Percentiles rank a stretch among this genome's conserved stretches.
Conservation (phyloP, 495 filamentous ascomycete genomes). For the Penicillium coprophilum region DNA sequence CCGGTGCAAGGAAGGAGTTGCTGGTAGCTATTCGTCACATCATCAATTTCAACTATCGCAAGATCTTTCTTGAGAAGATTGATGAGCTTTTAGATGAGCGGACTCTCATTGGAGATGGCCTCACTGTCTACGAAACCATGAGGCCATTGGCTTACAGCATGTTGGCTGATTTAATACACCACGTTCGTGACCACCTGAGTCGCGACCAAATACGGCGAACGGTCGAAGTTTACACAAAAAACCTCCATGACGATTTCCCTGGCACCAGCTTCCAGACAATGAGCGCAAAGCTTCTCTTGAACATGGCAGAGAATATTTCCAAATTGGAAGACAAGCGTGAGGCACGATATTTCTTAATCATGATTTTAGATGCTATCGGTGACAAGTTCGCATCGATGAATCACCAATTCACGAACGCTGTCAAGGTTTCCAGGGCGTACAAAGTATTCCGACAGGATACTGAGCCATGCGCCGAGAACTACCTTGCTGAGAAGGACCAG, state of each 20-base stretch:
- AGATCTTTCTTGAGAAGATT: slow-evolving; percentile 92
- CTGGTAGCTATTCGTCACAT: slow-evolving; percentile 96
- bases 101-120: slow-evolving; percentile 89
- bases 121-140: slow-evolving; percentile 96
- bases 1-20: slow-evolving; percentile 88
- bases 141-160: slow-evolving; percentile 96
- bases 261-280: slow-evolving; percentile 99
- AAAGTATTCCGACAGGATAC: slow-evolving; percentile 62
- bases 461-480: slow-evolving; percentile 64
- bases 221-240: slow-evolving; percentile 94
- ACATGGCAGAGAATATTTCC: slow-evolving; percentile 97
- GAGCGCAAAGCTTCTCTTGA: slow-evolving; percentile 95
- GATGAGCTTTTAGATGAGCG: slow-evolving; percentile 92
- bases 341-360: slow-evolving; percentile 91
- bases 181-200: slow-evolving; percentile 81
- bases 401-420: slow-evolving; percentile 87
- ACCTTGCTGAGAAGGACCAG: slow-evolving; percentile 74
- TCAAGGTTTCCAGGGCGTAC: slow-evolving; percentile 81
- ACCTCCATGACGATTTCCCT: slow-evolving; percentile 92
- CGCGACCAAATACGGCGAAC: slow-evolving; percentile 91
- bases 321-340: slow-evolving; percentile 87
- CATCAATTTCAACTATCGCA: slow-evolving; percentile 98
- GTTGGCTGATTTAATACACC: slow-evolving; percentile 96
- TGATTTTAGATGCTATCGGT: slow-evolving; percentile 95
- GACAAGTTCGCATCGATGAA: slow-evolving; percentile 99